Base-by-base conservation (phyloP, 2,329 filamentous ascomycete species). In the Fusarium begoniae region DNA sequence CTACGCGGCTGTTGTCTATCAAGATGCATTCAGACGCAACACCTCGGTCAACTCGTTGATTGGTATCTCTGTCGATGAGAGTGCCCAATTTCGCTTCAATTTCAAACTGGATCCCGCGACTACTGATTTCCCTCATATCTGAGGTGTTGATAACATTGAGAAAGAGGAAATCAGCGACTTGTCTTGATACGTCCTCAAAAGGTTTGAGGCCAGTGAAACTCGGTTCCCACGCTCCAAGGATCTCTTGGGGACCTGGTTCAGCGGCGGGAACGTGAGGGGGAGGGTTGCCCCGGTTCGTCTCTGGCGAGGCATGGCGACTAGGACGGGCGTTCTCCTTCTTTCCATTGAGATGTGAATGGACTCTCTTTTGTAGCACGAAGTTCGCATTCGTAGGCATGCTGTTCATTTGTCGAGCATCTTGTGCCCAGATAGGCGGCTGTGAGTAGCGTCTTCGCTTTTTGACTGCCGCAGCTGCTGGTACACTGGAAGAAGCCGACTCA, bases 31-130 rank as follows among this genome's bases (percentile, higher is more conserved):
- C 93, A 2, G 93, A 92, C 28, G 87, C 82, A 9, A 96, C 87
- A 11, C 90, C 90, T 15, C 95, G 83, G 15, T 88, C 84, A 32
- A 95, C 84, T n/a, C 94, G 89, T 53, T 91, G 87, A 64, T 92
- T 90, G 12, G 90, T 93, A 69, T 92, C 89, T 79, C 90, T 91
- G 80, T 94, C 91, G 65, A 96, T 89, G 20, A 98, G 87, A 32
- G 91, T 92, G 24, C 96, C 96, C 54, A 98, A 86, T 82, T 98
- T 98, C 15, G 95, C 96, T 84, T 99, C 96, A 62, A 99, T 93
- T 82, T 99, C 96, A 60, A 98, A 91, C 69, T 94, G 89, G 20
- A 95, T 92, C 12, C 90, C 90, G 22, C 89, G 87, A 58, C 88
- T 88, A 22, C 85, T 82, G 26, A 93, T 88, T 75, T 93, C 90